Base-by-base conservation (phyloP, 129 eudicot genomes). In the Saposhnikovia divaricata region DNA sequence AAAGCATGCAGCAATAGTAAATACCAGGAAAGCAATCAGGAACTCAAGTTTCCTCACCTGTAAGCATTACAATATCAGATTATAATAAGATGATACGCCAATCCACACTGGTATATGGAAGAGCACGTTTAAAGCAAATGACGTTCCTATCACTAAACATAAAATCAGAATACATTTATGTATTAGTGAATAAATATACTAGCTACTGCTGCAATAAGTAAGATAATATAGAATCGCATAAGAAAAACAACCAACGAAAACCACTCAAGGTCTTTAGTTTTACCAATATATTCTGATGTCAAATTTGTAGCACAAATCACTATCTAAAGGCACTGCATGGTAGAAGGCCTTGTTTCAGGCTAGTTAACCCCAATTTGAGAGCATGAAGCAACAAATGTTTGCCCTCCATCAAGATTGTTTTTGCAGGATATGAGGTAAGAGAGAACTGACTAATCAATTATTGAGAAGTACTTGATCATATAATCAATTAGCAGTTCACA, bases 1-100 rank as follows among this genome's bases (percentile, higher is more conserved):
- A 85, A 92, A 95, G 83, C 99, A 95, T 43, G 68, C 90, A 59
- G 99, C 99, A 53, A 92, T 92, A 19, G 99, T 95, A 74, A 88
- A 78, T 45, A 95, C 99, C 83, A 95, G 80, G 75, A 95, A 87
- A 38, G 97, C 80, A 80, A 95, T 92, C 65, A 95, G 85, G 86
- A 95, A 86, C 78, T 95, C 99, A 77, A 95, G 97, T 85, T 92
- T 95, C 83, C 99, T 91, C 88, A 95, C 99, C 99, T 95, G 84
- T 75, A 82, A n/a, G n/a, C n/a, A n/a, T n/a, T 4, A 97, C 92
- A n/a, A n/a, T n/a, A n/a, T n/a, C n/a, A n/a, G n/a, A n/a, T n/a
- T n/a, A n/a, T n/a, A n/a, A n/a, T n/a, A 75, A 95, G 89, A 76
- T 92, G 90, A 85, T n/a, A 95, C 99, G 57, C 97, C 99, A 77